Base-by-base conservation (phyloP, 1,284 basidiomycete genomes). In the Cutaneotrichosporon cavernicola region DNA sequence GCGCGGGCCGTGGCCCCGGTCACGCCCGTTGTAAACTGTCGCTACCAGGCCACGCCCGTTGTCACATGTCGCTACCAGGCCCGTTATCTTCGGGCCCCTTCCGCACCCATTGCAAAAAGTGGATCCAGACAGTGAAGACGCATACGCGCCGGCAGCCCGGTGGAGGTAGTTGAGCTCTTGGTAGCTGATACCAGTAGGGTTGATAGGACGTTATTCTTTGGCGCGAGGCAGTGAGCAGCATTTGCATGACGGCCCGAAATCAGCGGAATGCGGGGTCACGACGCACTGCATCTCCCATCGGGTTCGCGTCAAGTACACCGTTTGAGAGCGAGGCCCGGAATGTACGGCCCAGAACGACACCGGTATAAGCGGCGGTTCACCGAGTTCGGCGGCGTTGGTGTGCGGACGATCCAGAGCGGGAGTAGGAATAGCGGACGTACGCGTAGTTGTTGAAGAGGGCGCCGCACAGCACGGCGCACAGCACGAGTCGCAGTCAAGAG, bases 121-220 rank as follows among this genome's bases (percentile, higher is more conserved):
- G 76, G 16, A 77, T 65, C 73, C 73, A 75, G 1, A 70, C 55
- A 3, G 72, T 70, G 14, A 75, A 59, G 13, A 74, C 61, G 58
- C 73, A 75, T 5, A 71, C 58, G 21, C 73, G 66, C 5, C 76
- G 0, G 74, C 63, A 1, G 76, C 72, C 49, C 75, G 72, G 62
- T 78, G 76, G 14, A 78, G 69, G 62, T 70, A 77, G 64, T 77
- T 77, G 52, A 78, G 72, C 81, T 86, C 86, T 64, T 88, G 86
- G 69, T 85, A 86, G 57, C 84, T 81, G 50, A 88, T 77, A 4
- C 87, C 86, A 2, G 86, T 88, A 85, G 62, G 86, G 86, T 81
- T 6, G 86, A 84, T 8, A 89, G 79, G 22, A 86, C 61, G 61
- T 88, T 89, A 73, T 89, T 88, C 73, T 86, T 86, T 57, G 85